Evolutionary conservation across 331 rosid genomes (phyloP), one percentile per base, ranked within the genome.

Genomic region (Acacia concinna): DNA sequence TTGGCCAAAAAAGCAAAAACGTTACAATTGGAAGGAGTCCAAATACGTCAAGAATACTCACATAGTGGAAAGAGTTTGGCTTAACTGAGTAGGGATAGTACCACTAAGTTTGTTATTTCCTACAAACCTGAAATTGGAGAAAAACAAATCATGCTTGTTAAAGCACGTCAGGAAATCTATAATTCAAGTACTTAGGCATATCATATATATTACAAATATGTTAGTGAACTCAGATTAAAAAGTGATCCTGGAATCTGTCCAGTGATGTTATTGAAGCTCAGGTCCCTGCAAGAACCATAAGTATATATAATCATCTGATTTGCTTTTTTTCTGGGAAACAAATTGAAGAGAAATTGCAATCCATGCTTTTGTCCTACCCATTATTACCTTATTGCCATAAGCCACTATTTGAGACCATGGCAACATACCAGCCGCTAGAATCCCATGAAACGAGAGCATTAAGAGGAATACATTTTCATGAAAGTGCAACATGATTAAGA

Each of bases 261-360:
- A 0, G 74, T 81, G 60, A 94, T 75, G 68, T 82, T 89, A 77
- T 92, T 94, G 90, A 94, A 94, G 89, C 98, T 94, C 78, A 94
- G 84, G 82, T 92, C 98, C 88, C 98, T 94, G 85, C 25, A 78
- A 66, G 51, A 38, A 46, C 38, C 75, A 73, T n/a, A n/a, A n/a
- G 41, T 60, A 46, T 28, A 51, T 68, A 28, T 23, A 38, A 66
- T 30, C 18, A 57, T 41, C 63, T 18, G 1, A 28, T n/a, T 52
- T 54, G 28, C 18, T 69, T 4, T 31, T 31, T 69, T 68, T 28
- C 23, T 57, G 30, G 44, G 2, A 17, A 51, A 20, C 59, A 51
- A 51, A 7, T 51, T 51, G 27, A 51, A 51, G 59, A 51, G 20
- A 51, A 20, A 51, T 20, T 1, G 3, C 25, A 20, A 3, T 49